A percentile compares a stretch with the other conserved stretches of the same genome.
These are phyloP conservation scores for Boletus pseudo-olivaceus DNA, from an alignment of 768 basidiomycete genomes.

Conservation along the genomic window DNA sequence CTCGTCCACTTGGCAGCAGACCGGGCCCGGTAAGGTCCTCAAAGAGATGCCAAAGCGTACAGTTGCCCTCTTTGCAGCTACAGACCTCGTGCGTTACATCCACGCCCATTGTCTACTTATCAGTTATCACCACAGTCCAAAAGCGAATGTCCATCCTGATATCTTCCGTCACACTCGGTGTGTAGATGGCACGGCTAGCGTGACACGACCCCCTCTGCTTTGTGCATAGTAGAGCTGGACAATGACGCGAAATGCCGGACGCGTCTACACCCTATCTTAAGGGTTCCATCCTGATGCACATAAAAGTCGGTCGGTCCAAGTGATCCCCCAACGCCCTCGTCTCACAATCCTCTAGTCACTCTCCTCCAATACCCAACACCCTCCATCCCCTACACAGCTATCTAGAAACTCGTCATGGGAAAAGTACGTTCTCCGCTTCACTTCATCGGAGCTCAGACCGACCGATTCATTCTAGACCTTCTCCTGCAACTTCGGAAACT, in stretches of 20 bases:
- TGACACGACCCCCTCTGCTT: background rate
- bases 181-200: background rate
- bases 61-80: background rate
- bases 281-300: background rate
- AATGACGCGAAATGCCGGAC: background rate
- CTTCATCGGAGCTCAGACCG: background rate
- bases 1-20: background rate
- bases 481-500: background rate
- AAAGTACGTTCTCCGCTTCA: background rate
- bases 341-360: background rate
- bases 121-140: too few species aligned
- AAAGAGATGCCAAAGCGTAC: background rate
- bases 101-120: background rate
- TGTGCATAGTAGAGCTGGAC: background rate
- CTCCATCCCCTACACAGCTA: background rate
- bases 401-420: background rate
- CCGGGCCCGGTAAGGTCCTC: background rate
- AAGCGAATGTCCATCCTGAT: background rate
- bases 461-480: background rate
- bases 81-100: background rate
- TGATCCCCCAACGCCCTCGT: background rate
- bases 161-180: background rate
- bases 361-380: background rate
- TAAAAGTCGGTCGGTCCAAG: background rate
- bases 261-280: background rate